Evolutionary conservation across 2,329 filamentous ascomycete genomes (phyloP), one percentile per base, ranked within the genome.

Genomic region (Setomelanomma holmii): DNA sequence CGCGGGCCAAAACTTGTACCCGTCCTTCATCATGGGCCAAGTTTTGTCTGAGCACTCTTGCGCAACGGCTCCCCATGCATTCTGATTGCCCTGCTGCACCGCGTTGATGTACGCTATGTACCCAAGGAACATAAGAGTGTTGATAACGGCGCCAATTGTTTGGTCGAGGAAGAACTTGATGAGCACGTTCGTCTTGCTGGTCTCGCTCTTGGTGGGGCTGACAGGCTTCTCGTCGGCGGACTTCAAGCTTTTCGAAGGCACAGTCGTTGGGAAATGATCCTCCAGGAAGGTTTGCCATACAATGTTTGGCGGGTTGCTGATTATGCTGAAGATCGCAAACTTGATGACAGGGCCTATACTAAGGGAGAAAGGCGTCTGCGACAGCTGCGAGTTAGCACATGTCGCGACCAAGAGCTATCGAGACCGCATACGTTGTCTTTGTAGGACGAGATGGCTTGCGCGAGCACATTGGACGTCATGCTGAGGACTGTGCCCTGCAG

Each of bases 231-330:
- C 72, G 48, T 72, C 64, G 11, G 52, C 45, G 12, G 61, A 23
- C 17, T 65, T 49, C 12, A 63, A 55, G 19, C 58, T 47, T 5
- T 64, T 69, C 48, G 75, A 75, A 4, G 77, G 63, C 10, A 79
- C 42, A 75, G 72, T 38, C 0, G 88, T 87, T 0, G 92, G 92
- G 68, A 91, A 96, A 3, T 80, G 76, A 5, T 82, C 78, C 75
- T 96, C 92, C 45, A 96, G 82, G 68, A 84, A 90, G 35, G 85
- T 82, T 80, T 96, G 92, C 92, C 91, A 96, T 64, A 90, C 71
- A 69, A 91, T 90, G 76, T 97, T 97, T 39, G 89, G 89, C 2
- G 92, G 91, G 35, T 87, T 89, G 73, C 83, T 88, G 53, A 96
- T 69, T 27, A 90, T 69, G 59, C 87, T 84, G 78, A 88, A 96